Percentiles rank a stretch among this genome's conserved stretches.
Conservation (phyloP, 805 yeast genomes). For the Crinitomyces ghanaensis region DNA sequence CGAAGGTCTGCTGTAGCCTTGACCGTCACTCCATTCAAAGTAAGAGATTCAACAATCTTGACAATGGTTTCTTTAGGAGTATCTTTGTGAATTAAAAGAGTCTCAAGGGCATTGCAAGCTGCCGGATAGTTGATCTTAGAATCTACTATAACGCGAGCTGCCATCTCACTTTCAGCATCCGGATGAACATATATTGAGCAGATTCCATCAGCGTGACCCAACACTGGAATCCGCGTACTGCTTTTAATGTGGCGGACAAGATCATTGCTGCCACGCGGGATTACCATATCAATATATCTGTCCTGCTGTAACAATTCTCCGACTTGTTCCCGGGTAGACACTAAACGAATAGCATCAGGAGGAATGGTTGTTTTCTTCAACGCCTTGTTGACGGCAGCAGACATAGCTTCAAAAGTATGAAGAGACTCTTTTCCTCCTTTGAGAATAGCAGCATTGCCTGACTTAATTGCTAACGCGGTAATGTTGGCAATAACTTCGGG, state of each 20-base stretch:
- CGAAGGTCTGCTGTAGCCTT: constrained; percentile 50
- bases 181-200: constrained; percentile 80
- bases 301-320: constrained; percentile 77
- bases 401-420: constrained; percentile 74
- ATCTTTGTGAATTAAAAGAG: constrained; percentile 50
- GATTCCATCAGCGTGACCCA: constrained; percentile 98
- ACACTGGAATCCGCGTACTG: constrained; percentile 86
- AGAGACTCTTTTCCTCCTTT: constrained; percentile 95
- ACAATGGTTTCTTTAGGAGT: constrained; percentile 21
- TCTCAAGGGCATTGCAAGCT: constrained; percentile 97
- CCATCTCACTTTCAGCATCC: constrained; percentile 67
- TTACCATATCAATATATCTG: constrained; percentile 82
- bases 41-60: constrained; percentile 29
- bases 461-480: constrained; percentile 87
- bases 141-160: constrained; percentile 65
- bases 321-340: constrained; percentile 83
- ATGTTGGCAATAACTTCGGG: constrained; percentile 99
- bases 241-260: constrained; percentile 78
- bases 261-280: constrained; percentile 96
- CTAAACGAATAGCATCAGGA: constrained; percentile 67
- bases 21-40: constrained; percentile 57
- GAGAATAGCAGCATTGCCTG: constrained; percentile 92
- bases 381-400: constrained; percentile 53
- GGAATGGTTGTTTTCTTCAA: constrained; percentile 66
- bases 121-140: constrained; percentile 96